These are phyloP conservation scores for Pleurotus cornucopiae DNA, from an alignment of 768 basidiomycete species.

Conservation along the genomic window DNA sequence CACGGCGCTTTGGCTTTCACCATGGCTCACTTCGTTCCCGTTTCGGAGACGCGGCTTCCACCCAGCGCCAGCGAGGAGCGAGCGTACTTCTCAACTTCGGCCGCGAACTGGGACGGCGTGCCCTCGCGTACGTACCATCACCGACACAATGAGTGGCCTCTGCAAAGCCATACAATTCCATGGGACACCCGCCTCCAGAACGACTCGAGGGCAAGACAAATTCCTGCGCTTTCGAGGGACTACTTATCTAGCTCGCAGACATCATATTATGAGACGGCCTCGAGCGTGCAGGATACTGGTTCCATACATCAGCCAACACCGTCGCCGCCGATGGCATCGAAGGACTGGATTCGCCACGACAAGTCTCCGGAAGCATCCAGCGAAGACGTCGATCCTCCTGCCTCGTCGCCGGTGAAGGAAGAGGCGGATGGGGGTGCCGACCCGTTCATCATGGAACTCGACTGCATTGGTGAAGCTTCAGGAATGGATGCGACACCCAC, in stretches of 20 bases:
- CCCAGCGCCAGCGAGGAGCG: not conserved
- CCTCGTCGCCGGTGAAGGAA: constrained; percentile 15
- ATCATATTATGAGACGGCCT: not conserved
- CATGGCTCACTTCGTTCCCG: constrained; percentile 7
- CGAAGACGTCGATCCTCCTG: not conserved
- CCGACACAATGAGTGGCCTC: not conserved
- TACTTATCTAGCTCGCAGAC: not conserved
- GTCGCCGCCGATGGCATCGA: not conserved
- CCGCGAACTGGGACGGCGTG: not conserved
- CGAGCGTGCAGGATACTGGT: not conserved
- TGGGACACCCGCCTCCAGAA: not conserved
- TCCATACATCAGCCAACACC: not conserved
- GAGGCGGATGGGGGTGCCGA: constrained; percentile 35
- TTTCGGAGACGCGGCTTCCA: constrained; percentile 5
- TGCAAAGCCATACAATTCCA: not conserved
- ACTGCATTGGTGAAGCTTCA: constrained; percentile 18
- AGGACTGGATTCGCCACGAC: not conserved
- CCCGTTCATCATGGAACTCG: constrained; percentile 42
- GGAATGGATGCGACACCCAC: constrained; percentile 50
- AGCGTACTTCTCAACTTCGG: not conserved
- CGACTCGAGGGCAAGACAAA: not conserved
- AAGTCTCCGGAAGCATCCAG: not conserved
- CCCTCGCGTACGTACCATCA: not conserved
- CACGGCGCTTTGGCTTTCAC: not conserved
- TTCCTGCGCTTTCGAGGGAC: not conserved